phyloP scores from a whole-genome alignment of 192 early-diverging fungal species.

The Kappamyces sp. region DNA sequence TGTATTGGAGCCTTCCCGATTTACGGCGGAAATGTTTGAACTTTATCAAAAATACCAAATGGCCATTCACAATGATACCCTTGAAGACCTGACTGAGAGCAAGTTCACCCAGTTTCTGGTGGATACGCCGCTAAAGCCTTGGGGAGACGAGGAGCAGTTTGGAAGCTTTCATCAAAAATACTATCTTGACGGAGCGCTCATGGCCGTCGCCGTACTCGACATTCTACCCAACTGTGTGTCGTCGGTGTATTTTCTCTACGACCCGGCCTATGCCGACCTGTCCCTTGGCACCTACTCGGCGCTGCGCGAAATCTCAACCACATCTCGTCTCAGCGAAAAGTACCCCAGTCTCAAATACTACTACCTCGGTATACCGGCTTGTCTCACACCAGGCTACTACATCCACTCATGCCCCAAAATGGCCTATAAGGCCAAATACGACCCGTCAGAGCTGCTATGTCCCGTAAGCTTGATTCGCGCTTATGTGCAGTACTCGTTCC shows the following conservation, averaged over 20 bases:
- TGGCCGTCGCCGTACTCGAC: conserved; percentile 90
- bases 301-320: conserved; percentile 72
- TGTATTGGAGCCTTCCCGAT: conserved; percentile 57
- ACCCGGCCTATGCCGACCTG: conserved; percentile 72
- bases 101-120: conserved; percentile 69
- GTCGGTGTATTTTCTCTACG: conserved; percentile 93
- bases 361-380: conserved; percentile 71
- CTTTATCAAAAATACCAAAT: conserved; percentile 81
- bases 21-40: conserved; percentile 65
- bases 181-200: conserved; percentile 70
- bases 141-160: neutral
- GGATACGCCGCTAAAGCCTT: conserved; percentile 54
- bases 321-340: conserved; percentile 37
- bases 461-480: conserved; percentile 30
- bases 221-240: conserved; percentile 83
- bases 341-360: conserved; percentile 65
- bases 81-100: conserved; percentile 39
- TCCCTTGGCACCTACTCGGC: conserved; percentile 83
- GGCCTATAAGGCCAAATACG: conserved; percentile 88
- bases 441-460: conserved; percentile 78
- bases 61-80: conserved; percentile 70
- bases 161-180: conserved; percentile 93
- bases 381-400: conserved; percentile 65
- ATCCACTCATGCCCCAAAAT: conserved; percentile 90
- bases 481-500: conserved; percentile 27